Base-by-base conservation (phyloP, 148 eudicot genomes). In the Fallopia convolvulus region DNA sequence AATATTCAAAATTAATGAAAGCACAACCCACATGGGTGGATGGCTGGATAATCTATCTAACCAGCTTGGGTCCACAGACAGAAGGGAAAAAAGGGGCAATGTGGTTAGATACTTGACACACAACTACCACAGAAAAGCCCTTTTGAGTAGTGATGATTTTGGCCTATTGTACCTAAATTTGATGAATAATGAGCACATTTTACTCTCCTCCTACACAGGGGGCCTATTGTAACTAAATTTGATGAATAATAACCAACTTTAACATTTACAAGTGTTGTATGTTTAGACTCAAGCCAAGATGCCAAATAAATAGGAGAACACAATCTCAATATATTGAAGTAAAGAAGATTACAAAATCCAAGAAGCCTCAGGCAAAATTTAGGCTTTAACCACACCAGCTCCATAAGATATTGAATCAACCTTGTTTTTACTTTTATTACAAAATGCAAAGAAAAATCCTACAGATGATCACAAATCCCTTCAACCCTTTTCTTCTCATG, bases 381-480 rank as follows among this genome's bases (percentile, higher is more conserved):
- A 66, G 4, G 72, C 66, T 60, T 23, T 8, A 44, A 9, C 30
- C 30, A 26, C 47, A 66, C 20, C 8, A 66, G 40, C 42, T 66
- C 42, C 40, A 66, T 9, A 66, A 9, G 42, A 66, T 32, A 9
- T 4, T 32, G 71, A 66, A 66, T 32, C 44, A 33, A 36, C 72
- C 44, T 23, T 63, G 39, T 66, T 66, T 66, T 2, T 14, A 10
- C 72, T 66, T 36, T 66, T 66, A 66, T 66, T 63, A 63, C 70
- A 63, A 63, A 63, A 9, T 36, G 72, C 72, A 36, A 66, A 66
- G 20, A 66, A 66, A 53, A 66, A 14, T 33, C 72, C 72, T 66
- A 66, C 18, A 66, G 72, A 66, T 36, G 72, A 36, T 36, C n/a
- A 36, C 44, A 33, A 66, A 66, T 33, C 17, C 42, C 40, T 13